Conservation (phyloP, 2,329 filamentous ascomycete species). For the Verticillium nonalfalfae region DNA sequence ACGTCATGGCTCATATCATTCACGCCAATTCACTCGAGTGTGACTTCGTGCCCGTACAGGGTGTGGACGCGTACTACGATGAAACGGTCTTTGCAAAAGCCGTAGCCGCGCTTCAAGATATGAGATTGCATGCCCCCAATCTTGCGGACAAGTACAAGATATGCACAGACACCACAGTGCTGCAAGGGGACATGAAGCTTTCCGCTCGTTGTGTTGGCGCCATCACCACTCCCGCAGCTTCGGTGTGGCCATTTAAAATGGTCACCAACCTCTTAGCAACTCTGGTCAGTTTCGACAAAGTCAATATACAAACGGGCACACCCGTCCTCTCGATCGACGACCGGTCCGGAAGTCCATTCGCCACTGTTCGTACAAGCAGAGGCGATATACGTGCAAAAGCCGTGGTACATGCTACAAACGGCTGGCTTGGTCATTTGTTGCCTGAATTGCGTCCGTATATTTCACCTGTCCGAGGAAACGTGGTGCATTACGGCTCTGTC, state of each 20-base stretch:
- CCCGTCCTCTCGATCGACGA: slow-evolving; percentile 8
- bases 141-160: slow-evolving; percentile 9
- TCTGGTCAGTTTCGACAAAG: not conserved
- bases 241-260: slow-evolving; percentile 17
- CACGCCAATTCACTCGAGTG: slow-evolving; percentile 3
- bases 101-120: slow-evolving; percentile 10
- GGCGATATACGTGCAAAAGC: slow-evolving; percentile 13
- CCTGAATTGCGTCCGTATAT: slow-evolving; percentile 14
- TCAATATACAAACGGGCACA: slow-evolving; percentile 16
- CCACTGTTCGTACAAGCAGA: slow-evolving; percentile 12
- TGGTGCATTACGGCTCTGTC: not conserved
- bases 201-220: slow-evolving; percentile 6
- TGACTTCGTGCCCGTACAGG: slow-evolving; percentile 5
- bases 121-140: slow-evolving; percentile 6
- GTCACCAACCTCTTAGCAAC: slow-evolving; percentile 8
- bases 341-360: not conserved
- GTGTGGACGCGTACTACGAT: slow-evolving; percentile 11
- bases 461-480: slow-evolving; percentile 9
- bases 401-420: slow-evolving; percentile 19
- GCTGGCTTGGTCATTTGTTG: slow-evolving; percentile 15
- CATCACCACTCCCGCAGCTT: slow-evolving; percentile 11
- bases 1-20: not conserved
- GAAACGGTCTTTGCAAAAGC: slow-evolving; percentile 10
- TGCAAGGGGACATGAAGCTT: slow-evolving; percentile 6
- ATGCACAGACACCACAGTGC: slow-evolving; percentile 2